Base-by-base conservation (phyloP, 192 early-diverging fungal species). In the Linnemannia exigua region DNA sequence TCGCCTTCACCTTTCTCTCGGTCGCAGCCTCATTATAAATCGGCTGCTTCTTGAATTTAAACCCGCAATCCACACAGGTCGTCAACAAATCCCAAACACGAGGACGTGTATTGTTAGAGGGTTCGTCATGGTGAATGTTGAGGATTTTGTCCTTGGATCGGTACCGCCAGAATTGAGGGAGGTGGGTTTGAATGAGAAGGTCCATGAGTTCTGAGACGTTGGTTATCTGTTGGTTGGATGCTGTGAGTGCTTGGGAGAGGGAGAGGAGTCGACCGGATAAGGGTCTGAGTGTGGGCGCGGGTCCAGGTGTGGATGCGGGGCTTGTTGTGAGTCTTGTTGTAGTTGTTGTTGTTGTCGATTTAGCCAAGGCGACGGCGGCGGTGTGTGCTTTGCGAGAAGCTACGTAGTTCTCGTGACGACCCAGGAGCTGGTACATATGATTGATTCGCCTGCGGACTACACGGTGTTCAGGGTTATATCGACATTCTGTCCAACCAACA, bases 21-120 rank as follows among this genome's bases (percentile, higher is more conserved):
- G 38, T 72, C 5, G 70, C 70, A 1, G 70, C n/a, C n/a, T 22
- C 44, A 16, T 4, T n/a, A 52, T 76, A 82, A 2, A 82, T 20
- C 1, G 44, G 69, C 17, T 67, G 44, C 61, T 82, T 82, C 14
- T 54, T 31, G 37, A 82, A 73, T 58, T 67, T 63, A 47, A 28
- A 82, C 12, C 80, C 80, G 25, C 80, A 82, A 7, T 82, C 75
- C 2, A 82, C 80, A 33, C 80, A 82, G 35, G 75, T 76, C 15
- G 44, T 48, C 9, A 76, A 31, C 12, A 72, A 41, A 20, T 69
- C 80, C 4, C 63, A 5, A 5, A 0, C 8, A 28, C 70, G 52
- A 50, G 75, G 70, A 36, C 80, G 74, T 1, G 52, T 3, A n/a
- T 82, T 82, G 4, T 48, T 11, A n/a, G 35, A 8, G 11, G 22